Base-by-base conservation (phyloP, 805 yeast species). In the Candida chilensis region DNA sequence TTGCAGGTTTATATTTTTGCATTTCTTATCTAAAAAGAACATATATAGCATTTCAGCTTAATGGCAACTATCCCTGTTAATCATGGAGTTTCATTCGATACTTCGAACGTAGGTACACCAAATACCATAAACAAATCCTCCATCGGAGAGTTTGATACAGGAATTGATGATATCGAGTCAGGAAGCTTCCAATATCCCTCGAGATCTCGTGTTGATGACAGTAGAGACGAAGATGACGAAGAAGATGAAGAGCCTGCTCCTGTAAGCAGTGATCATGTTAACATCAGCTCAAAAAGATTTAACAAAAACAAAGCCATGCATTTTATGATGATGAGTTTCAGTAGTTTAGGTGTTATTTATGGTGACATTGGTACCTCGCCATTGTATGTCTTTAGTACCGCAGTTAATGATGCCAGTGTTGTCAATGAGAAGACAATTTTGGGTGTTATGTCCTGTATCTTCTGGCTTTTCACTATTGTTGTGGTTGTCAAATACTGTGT, bases 291-390 rank as follows among this genome's bases (percentile, higher is more conserved):
- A 19, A 19, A 19, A 22, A 22, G 13, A 15, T 8, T 22, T 22
- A 6, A 22, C 11, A 7, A 22, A 22, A 15, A 8, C 12, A 22
- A 22, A n/a, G 11, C 12, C 10, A 8, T 19, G 10, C 8, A 22
- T 22, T 22, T 49, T 4, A 32, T 46, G n/a, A 27, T 45, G 27
- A 35, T 64, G 20, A 52, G 64, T 1, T 65, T 61, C 37, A 48
- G 60, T n/a, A 64, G 74, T 4, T 52, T 74, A 24, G 82, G 82
- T 15, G 74, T 75, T n/a, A 71, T 74, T 24, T 74, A 73, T 43
- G 79, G 82, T 30, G 80, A 74, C 47, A 54, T 74, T 33, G 79
- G 78, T 17, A 74, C 81, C 4, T 69, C 78, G 8, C 81, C 82
- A 3, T 48, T 74, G 31, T 74, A 74, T 45, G 67, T 62, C 8